Evolutionary conservation across 202 grass and related monocot genomes (phyloP).

Genomic region (Hordeum pubiflorum): DNA sequence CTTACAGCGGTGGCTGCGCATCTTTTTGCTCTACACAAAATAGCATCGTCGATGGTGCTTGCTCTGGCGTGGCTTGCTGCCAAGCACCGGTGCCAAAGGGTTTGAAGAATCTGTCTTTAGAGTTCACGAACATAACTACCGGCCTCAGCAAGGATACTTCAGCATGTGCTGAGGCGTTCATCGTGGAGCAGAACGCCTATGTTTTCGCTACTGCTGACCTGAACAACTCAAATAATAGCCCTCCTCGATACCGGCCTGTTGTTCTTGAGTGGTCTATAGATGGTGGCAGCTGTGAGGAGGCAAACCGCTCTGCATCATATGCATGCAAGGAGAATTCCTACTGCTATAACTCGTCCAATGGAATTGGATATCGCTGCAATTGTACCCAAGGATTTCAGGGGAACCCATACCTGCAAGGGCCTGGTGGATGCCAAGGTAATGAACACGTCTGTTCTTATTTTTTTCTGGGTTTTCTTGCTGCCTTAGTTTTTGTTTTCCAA

Average conservation of each 20-base stretch:
- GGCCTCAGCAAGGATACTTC: background rate
- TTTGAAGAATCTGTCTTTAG: conserved; percentile 23
- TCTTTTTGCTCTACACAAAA: conserved; percentile 26
- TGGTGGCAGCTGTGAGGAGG: conserved; percentile 31
- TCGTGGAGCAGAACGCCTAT: conserved; percentile 28
- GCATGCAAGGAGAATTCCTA: conserved; percentile 30
- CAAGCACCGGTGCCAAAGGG: conserved; percentile 34
- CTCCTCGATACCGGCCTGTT: conserved; percentile 19
- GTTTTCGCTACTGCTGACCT: background rate
- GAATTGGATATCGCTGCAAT: conserved; percentile 52
- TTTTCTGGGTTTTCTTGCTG: background rate
- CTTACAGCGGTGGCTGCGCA: conserved; percentile 36
- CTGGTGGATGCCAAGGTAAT: conserved; percentile 44
- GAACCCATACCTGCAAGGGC: conserved; percentile 45
- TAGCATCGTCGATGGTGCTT: background rate
- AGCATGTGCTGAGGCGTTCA: conserved; percentile 29
- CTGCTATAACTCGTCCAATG: conserved; percentile 38
- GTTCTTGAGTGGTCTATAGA: conserved; percentile 62
- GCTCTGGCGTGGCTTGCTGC: conserved; percentile 59
- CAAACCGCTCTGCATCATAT: background rate
- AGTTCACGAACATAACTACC: conserved; percentile 1
- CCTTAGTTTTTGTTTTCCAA: background rate
- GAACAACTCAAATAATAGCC: background rate
- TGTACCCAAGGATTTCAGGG: conserved; percentile 29
- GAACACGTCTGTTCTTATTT: background rate